Percentiles rank a stretch among this genome's conserved stretches.
phyloP scores from a whole-genome alignment of 768 basidiomycete species.

The Kwoniella bestiolae region DNA sequence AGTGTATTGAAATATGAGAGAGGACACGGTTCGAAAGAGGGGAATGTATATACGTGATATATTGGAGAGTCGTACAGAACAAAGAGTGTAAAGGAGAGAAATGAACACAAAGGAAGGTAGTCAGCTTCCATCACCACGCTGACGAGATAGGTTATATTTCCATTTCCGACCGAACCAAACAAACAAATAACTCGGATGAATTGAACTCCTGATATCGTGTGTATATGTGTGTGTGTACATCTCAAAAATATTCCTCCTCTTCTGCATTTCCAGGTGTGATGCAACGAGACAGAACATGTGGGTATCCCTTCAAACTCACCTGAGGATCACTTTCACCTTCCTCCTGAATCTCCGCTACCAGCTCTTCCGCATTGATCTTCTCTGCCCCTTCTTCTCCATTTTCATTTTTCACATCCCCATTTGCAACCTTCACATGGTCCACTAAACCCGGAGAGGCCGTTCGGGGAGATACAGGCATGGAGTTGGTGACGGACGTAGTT shows the following conservation, averaged over 20 bases:
- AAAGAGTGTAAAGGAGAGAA: constrained; percentile 13
- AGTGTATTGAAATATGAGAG: not conserved
- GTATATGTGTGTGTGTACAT: not conserved
- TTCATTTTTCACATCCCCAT: constrained; percentile 11
- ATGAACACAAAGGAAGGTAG: constrained; percentile 28
- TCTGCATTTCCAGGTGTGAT: too few relatives aligned
- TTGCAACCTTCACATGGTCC: constrained; percentile 18
- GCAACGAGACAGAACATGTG: too few relatives aligned
- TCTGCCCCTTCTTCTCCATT: not conserved
- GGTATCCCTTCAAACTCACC: constrained; percentile 21
- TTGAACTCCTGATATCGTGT: not conserved
- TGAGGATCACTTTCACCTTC: constrained; percentile 28
- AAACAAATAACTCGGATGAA: not conserved
- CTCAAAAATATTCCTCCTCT: not conserved
- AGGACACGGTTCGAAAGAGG: constrained; percentile 12
- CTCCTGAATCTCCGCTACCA: constrained; percentile 24
- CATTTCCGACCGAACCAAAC: constrained; percentile 6
- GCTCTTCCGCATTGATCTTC: constrained; percentile 12
- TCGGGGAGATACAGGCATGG: constrained; percentile 30
- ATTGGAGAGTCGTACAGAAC: not conserved
- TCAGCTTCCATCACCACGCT: constrained; percentile 3
- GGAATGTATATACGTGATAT: constrained; percentile 15
- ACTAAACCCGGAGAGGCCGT: constrained; percentile 12
- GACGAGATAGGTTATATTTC: not conserved
- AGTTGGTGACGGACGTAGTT: constrained; percentile 34